Percentiles rank a stretch among this genome's conserved stretches.
Conservation (phyloP, 441 rosid genomes). For the Brassica hybrid region DNA sequence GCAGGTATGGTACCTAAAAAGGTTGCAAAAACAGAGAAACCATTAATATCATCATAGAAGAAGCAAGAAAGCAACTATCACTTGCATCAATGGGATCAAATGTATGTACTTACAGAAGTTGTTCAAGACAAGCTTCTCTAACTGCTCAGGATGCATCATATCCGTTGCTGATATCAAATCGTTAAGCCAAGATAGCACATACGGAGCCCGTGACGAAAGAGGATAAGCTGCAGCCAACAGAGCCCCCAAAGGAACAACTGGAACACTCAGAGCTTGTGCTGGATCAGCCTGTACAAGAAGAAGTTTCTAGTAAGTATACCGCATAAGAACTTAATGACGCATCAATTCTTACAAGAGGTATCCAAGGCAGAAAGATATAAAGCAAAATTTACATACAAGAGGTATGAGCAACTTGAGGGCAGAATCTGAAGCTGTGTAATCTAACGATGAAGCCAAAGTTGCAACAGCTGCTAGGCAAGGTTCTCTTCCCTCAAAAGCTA, state of each 20-base stretch:
- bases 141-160: conserved; percentile 97
- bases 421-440: conserved; percentile 87
- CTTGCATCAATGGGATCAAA: conserved; percentile 11
- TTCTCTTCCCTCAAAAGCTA: conserved; percentile 80
- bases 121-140: conserved; percentile 89
- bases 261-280: conserved; percentile 91
- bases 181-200: conserved; percentile 82
- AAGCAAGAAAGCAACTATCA: too few relatives aligned
- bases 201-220: conserved; percentile 83
- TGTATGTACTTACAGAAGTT: conserved; percentile 78
- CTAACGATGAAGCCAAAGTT: conserved; percentile 92
- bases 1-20: conserved; percentile 84
- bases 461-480: conserved; percentile 72
- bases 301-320: background rate
- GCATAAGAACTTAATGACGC: conserved; percentile 6
- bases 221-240: conserved; percentile 88
- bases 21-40: conserved; percentile 28
- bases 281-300: conserved; percentile 64
- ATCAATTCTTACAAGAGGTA: conserved; percentile 12
- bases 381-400: conserved; percentile 59
- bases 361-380: background rate
- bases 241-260: conserved; percentile 93
- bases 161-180: conserved; percentile 84
- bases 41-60: too few relatives aligned
- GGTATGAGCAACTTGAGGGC: conserved; percentile 88